Evolutionary conservation across 1,284 basidiomycete species (phyloP).

Genomic region (Rugosomyces carneus): DNA sequence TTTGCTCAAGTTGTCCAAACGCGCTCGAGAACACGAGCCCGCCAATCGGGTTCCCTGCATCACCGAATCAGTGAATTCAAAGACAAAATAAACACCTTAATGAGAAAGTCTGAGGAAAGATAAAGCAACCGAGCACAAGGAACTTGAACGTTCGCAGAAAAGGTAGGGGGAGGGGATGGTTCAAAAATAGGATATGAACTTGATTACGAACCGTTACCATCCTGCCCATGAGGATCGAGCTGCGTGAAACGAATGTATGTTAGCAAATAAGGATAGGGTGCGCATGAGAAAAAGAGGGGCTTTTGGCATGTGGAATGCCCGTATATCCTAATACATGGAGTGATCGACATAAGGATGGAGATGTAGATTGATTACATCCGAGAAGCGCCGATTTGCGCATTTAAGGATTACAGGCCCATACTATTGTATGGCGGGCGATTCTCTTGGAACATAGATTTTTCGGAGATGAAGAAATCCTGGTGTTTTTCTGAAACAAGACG

Average conservation of each 20-base stretch:
- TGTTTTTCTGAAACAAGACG: no score
- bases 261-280: neutral
- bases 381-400: neutral
- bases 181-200: neutral
- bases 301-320: neutral
- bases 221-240: conserved; percentile 15
- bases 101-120: neutral
- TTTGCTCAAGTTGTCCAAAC: conserved; percentile 52
- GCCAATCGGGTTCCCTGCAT: conserved; percentile 56
- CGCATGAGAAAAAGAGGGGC: neutral
- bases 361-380: neutral
- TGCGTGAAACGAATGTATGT: neutral
- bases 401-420: neutral
- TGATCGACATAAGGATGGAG: neutral
- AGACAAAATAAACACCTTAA: neutral
- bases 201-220: conserved; percentile 10
- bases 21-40: conserved; percentile 68
- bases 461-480: neutral
- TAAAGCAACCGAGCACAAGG: neutral
- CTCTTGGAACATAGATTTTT: neutral
- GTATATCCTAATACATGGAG: neutral
- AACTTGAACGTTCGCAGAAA: neutral
- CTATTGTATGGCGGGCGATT: neutral
- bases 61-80: neutral
- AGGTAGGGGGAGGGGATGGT: neutral